Percentiles rank a stretch among this genome's conserved stretches.
Conservation (phyloP, 371 early-diverging fungal species). For the Apophysomyces ossiformis region DNA sequence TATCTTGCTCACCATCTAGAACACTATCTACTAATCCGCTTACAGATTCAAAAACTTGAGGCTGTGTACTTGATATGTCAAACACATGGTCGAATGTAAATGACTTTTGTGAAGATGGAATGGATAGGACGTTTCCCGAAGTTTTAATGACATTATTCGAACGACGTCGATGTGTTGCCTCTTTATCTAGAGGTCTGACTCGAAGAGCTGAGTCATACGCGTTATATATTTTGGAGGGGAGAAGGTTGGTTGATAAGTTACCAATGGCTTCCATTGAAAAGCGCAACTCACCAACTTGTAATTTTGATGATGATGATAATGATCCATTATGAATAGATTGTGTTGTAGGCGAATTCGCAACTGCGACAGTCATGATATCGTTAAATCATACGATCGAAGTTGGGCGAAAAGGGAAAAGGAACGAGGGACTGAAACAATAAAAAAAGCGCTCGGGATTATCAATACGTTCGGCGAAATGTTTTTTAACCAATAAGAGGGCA, state of each 20-base stretch:
- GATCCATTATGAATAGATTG: background rate
- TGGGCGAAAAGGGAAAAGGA: constrained; percentile 4
- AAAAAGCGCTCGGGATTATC: background rate
- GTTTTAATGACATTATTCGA: constrained; percentile 9
- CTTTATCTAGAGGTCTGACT: constrained; percentile 14
- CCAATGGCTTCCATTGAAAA: background rate
- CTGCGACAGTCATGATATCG: background rate
- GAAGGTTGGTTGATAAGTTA: background rate
- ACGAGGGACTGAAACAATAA: constrained; percentile 8
- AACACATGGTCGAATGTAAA: constrained; percentile 85
- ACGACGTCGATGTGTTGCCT: background rate
- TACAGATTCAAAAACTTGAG: constrained; percentile 72
- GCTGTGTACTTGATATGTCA: constrained; percentile 70
- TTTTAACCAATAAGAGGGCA: constrained; percentile 9
- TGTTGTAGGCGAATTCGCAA: constrained; percentile 1
- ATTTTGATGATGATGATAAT: background rate
- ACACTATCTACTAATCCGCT: constrained; percentile 83
- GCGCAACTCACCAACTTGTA: constrained; percentile 9
- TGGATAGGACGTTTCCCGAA: constrained; percentile 3
- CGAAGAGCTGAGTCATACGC: constrained; percentile 12
- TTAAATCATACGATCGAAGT: constrained; percentile 2
- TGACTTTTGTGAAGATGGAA: constrained; percentile 24
- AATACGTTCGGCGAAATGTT: background rate
- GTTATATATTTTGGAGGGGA: background rate
- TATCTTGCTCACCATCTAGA: constrained; percentile 71